phyloP scores from a whole-genome alignment of 352 stramenopile species.

The Pseudoperonospora humuli region DNA sequence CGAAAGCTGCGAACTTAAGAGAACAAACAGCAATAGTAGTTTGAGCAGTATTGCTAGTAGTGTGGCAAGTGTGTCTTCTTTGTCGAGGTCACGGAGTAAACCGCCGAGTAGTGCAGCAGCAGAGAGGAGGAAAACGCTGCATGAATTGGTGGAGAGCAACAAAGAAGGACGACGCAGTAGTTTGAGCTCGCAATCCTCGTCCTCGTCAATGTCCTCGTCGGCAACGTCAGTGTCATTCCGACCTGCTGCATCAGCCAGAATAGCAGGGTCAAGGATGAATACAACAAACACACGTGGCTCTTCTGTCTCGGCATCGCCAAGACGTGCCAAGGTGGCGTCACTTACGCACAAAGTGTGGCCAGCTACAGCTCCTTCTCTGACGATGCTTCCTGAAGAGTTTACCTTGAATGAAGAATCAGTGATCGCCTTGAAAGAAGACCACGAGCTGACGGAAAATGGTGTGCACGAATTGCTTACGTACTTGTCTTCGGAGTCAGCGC shows the following conservation, averaged over 20 bases:
- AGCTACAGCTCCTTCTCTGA: constrained; percentile 15
- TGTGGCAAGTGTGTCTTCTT: constrained; percentile 15
- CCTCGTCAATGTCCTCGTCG: constrained; percentile 36
- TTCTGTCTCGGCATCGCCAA: constrained; percentile 5
- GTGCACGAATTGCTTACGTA: constrained; percentile 57
- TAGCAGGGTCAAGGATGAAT: constrained; percentile 9
- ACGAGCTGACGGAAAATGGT: constrained; percentile 49
- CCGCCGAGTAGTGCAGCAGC: constrained; percentile 10
- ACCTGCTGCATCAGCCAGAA: constrained; percentile 25
- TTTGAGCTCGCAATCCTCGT: constrained; percentile 43
- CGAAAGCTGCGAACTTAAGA: constrained; percentile 13
- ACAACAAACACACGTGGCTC: constrained; percentile 1
- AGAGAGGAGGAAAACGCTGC: constrained; percentile 27
- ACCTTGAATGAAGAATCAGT: constrained; percentile 33
- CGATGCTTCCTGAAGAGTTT: constrained; percentile 36
- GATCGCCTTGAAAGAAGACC: constrained; percentile 58
- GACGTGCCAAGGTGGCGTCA: constrained; percentile 6
- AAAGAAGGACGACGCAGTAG: constrained; percentile 38
- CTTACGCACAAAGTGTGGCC: constrained; percentile 35
- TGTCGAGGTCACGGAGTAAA: constrained; percentile 14
- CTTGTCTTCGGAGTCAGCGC: constrained; percentile 12
- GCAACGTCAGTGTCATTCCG: constrained; percentile 28
- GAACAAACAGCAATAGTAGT: constrained; percentile 29
- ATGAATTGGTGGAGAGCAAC: constrained; percentile 35
- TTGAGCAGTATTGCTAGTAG: constrained; percentile 24